Evolutionary conservation across 805 yeast species (phyloP).

Genomic region (Sporopachydermia quercuum): DNA sequence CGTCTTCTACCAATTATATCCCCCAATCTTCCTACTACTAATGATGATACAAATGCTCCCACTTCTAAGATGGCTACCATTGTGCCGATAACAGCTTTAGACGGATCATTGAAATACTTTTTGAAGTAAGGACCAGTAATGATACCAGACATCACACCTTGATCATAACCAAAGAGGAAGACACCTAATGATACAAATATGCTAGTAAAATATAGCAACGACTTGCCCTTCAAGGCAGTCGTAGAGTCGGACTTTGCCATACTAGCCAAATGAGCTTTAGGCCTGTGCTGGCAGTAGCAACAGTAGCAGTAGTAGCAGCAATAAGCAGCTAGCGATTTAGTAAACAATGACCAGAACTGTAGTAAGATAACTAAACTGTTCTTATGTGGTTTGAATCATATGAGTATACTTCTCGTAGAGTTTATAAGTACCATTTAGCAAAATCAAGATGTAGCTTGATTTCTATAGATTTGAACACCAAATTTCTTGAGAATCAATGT

Average conservation of each 20-base stretch:
- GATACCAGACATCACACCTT: conserved; percentile 71
- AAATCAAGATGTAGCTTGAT: too few relatives aligned
- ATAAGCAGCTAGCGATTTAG: not conserved
- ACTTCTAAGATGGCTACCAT: conserved; percentile 36
- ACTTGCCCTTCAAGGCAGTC: conserved; percentile 15
- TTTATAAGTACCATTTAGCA: too few relatives aligned
- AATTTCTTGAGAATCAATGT: too few relatives aligned
- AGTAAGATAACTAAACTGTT: too few relatives aligned
- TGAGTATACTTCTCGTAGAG: too few relatives aligned
- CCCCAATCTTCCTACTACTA: conserved; percentile 32
- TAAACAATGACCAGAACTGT: not conserved
- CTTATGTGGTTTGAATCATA: too few relatives aligned
- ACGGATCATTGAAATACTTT: conserved; percentile 24
- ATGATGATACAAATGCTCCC: conserved; percentile 35
- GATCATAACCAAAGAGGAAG: conserved; percentile 51
- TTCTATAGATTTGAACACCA: too few relatives aligned
- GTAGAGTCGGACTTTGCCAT: not conserved
- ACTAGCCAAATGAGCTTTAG: not conserved
- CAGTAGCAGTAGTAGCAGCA: too few relatives aligned
- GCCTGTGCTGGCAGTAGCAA: too few relatives aligned
- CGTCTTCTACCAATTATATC: conserved; percentile 33
- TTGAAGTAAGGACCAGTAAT: conserved; percentile 33
- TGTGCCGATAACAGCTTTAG: conserved; percentile 27
- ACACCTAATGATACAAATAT: conserved; percentile 29
- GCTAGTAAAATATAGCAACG: conserved; percentile 25